These are phyloP conservation scores for Mikania micrantha DNA, from an alignment of 129 eudicot species.

Conservation along the genomic window DNA sequence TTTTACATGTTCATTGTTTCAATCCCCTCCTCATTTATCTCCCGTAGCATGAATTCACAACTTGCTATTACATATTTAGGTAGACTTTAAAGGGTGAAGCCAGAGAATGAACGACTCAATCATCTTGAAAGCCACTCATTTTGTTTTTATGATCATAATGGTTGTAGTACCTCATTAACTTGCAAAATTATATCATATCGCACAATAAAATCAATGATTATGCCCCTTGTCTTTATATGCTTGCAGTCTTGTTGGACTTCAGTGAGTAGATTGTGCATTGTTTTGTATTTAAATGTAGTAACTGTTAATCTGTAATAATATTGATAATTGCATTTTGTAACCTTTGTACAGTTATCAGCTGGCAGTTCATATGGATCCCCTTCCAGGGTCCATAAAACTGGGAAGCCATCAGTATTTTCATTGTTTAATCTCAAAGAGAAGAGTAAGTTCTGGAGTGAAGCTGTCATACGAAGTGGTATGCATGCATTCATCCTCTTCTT, in stretches of 20 bases:
- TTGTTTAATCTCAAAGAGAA: constrained; percentile 88
- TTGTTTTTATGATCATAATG: not conserved
- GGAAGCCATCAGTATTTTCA: constrained; percentile 74
- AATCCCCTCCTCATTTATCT: not conserved
- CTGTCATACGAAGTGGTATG: constrained; percentile 76
- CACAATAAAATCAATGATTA: not conserved
- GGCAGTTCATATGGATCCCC: constrained; percentile 47
- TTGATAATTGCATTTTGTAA: constrained; percentile 5
- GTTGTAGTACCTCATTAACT: not conserved
- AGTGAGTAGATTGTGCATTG: not conserved
- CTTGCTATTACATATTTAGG: not conserved
- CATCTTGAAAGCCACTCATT: not conserved
- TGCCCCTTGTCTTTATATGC: not conserved
- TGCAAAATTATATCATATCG: not conserved
- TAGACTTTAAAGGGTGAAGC: not conserved
- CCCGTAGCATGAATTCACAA: not conserved
- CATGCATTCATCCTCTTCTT: not conserved
- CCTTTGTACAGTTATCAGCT: constrained; percentile 41
- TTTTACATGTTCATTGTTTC: not conserved
- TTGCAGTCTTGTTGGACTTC: not conserved
- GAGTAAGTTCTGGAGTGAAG: constrained; percentile 94
- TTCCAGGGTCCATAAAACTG: constrained; percentile 43
- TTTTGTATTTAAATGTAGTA: constrained; percentile 1
- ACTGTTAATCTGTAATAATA: not conserved
- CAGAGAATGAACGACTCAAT: not conserved